phyloP scores from a whole-genome alignment of 2,329 filamentous ascomycete genomes.

The Penicillium sp. region DNA sequence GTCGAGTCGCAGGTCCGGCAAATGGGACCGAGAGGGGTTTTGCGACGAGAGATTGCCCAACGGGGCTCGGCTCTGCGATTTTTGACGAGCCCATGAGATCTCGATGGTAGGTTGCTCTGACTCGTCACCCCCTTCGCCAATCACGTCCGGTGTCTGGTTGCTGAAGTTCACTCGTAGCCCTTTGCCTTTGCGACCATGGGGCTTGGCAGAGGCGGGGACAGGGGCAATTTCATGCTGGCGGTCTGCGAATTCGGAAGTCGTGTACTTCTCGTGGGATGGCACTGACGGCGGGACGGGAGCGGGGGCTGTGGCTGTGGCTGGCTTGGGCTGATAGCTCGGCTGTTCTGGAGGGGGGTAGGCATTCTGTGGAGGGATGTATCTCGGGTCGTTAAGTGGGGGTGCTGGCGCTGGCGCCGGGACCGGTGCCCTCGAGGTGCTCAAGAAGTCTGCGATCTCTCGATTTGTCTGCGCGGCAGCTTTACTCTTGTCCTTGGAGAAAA shows the following conservation, averaged over 20 bases:
- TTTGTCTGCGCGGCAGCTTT: conserved; percentile 40
- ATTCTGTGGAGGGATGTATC: conserved; percentile 36
- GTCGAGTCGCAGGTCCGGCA: conserved; percentile 35
- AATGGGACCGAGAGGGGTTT: conserved; percentile 17
- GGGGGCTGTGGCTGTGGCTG: background rate
- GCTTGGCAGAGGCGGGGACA: conserved; percentile 25
- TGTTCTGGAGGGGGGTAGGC: conserved; percentile 36
- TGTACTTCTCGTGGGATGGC: conserved; percentile 24
- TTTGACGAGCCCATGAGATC: conserved; percentile 58
- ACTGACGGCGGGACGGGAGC: conserved; percentile 18
- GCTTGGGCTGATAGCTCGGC: conserved; percentile 13
- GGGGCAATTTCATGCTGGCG: background rate
- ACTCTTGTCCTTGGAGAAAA: conserved; percentile 48
- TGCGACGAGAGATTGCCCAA: conserved; percentile 11
- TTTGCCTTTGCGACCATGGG: conserved; percentile 55
- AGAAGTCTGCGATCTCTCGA: conserved; percentile 58
- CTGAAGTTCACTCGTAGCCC: conserved; percentile 75
- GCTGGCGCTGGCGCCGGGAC: conserved; percentile 11
- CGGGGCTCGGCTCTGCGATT: conserved; percentile 18
- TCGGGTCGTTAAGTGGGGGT: conserved; percentile 29
- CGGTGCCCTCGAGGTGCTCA: conserved; percentile 47
- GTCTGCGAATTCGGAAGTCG: conserved; percentile 20
- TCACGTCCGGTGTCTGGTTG: conserved; percentile 73
- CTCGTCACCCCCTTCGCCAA: conserved; percentile 90
- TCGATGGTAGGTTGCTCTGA: conserved; percentile 71